Conservation (phyloP, 805 yeast genomes). For the Barnettozyma siamensis region DNA sequence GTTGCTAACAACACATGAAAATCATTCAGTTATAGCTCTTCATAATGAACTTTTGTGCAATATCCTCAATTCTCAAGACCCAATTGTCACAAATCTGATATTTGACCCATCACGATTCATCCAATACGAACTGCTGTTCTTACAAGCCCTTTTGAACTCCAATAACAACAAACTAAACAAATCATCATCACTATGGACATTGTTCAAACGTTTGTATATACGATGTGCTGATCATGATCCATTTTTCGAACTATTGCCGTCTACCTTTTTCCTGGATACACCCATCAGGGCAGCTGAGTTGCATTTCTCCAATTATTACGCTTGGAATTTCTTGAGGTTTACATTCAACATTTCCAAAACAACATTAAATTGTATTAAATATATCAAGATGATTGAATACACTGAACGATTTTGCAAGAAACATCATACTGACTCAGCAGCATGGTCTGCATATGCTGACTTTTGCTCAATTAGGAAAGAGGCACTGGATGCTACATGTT, state of each 20-base stretch:
- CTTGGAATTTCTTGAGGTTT: conserved; percentile 35
- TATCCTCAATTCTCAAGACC: conserved; percentile 3
- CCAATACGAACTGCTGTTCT: conserved; percentile 14
- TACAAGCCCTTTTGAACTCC: conserved; percentile 27
- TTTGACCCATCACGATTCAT: conserved; percentile 13
- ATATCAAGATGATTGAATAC: background rate
- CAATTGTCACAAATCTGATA: background rate
- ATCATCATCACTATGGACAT: conserved; percentile 34
- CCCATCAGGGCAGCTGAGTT: conserved; percentile 25
- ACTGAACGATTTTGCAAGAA: conserved; percentile 23
- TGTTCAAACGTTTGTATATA: conserved; percentile 27
- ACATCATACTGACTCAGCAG: conserved; percentile 28
- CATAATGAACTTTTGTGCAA: conserved; percentile 25
- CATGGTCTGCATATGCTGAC: conserved; percentile 28
- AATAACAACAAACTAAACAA: conserved; percentile 31
- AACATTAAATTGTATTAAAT: background rate
- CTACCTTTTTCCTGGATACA: conserved; percentile 13
- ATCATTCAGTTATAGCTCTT: conserved; percentile 27
- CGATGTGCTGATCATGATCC: conserved; percentile 1
- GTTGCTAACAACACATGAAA: conserved; percentile 32
- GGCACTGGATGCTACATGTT: conserved; percentile 7
- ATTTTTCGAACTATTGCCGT: background rate
- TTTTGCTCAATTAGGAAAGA: conserved; percentile 6
- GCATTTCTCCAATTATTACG: conserved; percentile 34
- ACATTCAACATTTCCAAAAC: conserved; percentile 21